Evolutionary conservation across 2,329 filamentous ascomycete species (phyloP), one percentile per base, ranked within the genome.

Genomic region (Exophiala lecanii-corni): DNA sequence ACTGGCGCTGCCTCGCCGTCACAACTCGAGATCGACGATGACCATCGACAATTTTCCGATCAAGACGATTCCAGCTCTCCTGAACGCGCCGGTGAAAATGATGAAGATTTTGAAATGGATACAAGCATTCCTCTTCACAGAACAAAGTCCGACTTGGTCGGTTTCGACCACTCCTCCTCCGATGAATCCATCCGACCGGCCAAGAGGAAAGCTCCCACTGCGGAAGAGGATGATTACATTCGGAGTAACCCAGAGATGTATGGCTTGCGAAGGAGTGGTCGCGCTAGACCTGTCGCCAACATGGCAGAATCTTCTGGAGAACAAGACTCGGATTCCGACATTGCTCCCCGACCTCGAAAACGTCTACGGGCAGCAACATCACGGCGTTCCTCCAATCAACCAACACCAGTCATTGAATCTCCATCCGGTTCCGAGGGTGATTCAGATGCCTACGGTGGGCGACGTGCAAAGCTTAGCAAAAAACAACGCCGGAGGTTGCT

Each of bases 191-290:
- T 75, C 51, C 76, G 80, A 60, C 77, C 76, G 37, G 67, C 74
- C 49, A 95, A 95, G 73, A 84, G 89, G 54, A 81, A 67, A 84
- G 86, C 68, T 66, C 74, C 54, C 64, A 74, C 60, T 62, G 66
- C 78, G 26, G 81, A 83, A 39, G 65, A 59, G 36, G 86, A 92
- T 57, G 82, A 89, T 35, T 89, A 82, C 60, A 95, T 97, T 57
- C 78, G 83, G 58, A 85, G 87, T 60, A 94, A 98, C 59, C 92
- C 92, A 33, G 89, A 95, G 67, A 74, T 98, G 6, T 98, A 97
- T 70, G 92, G 92, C 36, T 74, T 98, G 55, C 81, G 92, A 57
- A 80, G 92, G 70, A 98, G 92, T 71, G 89, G 75, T 61, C 77
- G 80, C 54, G 79, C 79, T 54, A 76, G 80, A 55, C 74, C 74